Evolutionary conservation across 2,329 filamentous ascomycete species (phyloP).

Genomic region (Periconia digitata): DNA sequence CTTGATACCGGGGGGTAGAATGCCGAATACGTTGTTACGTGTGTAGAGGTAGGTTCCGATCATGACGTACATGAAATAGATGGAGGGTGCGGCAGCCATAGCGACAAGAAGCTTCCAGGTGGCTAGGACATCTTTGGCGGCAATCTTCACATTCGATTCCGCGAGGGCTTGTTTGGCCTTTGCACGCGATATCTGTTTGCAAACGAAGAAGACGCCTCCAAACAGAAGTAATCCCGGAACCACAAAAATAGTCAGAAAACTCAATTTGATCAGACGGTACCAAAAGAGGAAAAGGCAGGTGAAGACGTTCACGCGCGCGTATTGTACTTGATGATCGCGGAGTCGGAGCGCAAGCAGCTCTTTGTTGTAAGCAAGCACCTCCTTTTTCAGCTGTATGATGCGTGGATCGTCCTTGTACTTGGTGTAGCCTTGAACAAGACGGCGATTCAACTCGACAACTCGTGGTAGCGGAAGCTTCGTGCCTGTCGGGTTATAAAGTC

Average conservation of each 20-base stretch:
- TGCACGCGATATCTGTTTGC: slow-evolving; percentile 41
- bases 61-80: slow-evolving; percentile 36
- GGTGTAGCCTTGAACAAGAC: slow-evolving; percentile 87
- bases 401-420: slow-evolving; percentile 89
- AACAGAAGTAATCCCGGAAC: slow-evolving; percentile 87
- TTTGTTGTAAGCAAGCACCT: slow-evolving; percentile 83
- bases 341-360: slow-evolving; percentile 83
- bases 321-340: slow-evolving; percentile 91
- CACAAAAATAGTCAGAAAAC: slow-evolving; percentile 75
- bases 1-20: slow-evolving; percentile 75
- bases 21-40: slow-evolving; percentile 76
- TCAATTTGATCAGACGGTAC: slow-evolving; percentile 77
- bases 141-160: slow-evolving; percentile 44
- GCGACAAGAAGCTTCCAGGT: slow-evolving; percentile 47
- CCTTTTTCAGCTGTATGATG: slow-evolving; percentile 72
- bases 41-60: slow-evolving; percentile 37
- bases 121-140: slow-evolving; percentile 44
- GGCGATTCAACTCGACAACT: slow-evolving; percentile 90
- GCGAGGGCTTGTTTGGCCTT: slow-evolving; percentile 44
- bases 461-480: slow-evolving; percentile 91
- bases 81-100: slow-evolving; percentile 39
- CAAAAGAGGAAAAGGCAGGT: slow-evolving; percentile 76
- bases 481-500: slow-evolving; percentile 90
- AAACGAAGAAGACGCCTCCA: slow-evolving; percentile 50
- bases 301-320: slow-evolving; percentile 78